Conservation (phyloP, 139 green algal genomes). For the Haematococcus sp. region DNA sequence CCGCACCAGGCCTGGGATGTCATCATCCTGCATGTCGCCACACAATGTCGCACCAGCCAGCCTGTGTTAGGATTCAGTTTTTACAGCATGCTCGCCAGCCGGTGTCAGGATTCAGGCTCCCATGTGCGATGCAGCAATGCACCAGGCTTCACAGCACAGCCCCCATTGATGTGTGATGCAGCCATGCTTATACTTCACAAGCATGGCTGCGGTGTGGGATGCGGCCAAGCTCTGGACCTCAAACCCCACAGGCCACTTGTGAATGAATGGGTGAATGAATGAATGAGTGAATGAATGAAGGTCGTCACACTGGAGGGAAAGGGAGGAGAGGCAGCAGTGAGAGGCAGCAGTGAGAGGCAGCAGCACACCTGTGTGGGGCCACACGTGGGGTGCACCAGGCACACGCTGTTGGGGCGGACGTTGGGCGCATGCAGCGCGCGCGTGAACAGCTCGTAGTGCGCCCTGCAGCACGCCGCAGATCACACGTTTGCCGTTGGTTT, state of each 20-base stretch:
- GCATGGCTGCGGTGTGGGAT: too few relatives aligned
- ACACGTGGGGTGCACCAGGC: constrained; percentile 84
- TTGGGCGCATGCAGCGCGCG: constrained; percentile 74
- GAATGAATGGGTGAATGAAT: not conserved
- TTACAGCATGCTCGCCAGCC: not conserved
- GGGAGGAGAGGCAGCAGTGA: too few relatives aligned
- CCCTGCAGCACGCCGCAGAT: too few relatives aligned
- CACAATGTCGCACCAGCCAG: not conserved
- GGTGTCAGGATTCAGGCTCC: not conserved
- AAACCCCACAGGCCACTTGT: too few relatives aligned
- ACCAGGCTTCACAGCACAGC: too few relatives aligned
- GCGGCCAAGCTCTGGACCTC: too few relatives aligned
- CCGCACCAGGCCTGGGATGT: constrained; percentile 92
- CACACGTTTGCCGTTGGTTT: too few relatives aligned
- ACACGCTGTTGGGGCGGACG: constrained; percentile 61
- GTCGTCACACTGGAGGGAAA: too few relatives aligned
- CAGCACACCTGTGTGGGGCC: constrained; percentile 70
- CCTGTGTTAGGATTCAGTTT: not conserved
- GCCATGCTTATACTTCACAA: too few relatives aligned
- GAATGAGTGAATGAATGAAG: not conserved
- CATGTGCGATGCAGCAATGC: too few relatives aligned
- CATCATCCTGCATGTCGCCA: constrained; percentile 76
- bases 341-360: not conserved
- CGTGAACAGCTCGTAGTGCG: constrained; percentile 91
- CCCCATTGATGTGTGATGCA: too few relatives aligned